Percentiles rank a stretch among this genome's conserved stretches.
phyloP scores from a whole-genome alignment of 495 filamentous ascomycete genomes.

The Penicillium pancosmium region DNA sequence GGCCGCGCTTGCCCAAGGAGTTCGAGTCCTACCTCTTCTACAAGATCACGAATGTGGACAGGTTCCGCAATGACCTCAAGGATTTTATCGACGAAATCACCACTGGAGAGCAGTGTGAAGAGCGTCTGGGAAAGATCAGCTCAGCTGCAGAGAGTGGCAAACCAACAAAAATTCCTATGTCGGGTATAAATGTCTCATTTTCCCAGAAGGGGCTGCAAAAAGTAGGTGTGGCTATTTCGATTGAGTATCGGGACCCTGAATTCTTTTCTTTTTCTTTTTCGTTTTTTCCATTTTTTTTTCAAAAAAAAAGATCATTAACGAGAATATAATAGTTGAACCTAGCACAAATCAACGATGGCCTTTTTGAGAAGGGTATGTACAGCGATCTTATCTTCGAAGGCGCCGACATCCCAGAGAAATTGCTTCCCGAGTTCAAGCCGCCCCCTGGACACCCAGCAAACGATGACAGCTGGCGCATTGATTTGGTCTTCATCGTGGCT shows the following conservation, averaged over 20 bases:
- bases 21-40: background rate
- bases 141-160: background rate
- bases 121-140: background rate
- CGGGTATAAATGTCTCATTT: constrained; percentile 6
- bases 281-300: background rate
- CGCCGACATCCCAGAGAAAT: constrained; percentile 7
- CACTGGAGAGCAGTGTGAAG: background rate
- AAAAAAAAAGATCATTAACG: background rate
- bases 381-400: constrained; percentile 16
- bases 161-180: background rate
- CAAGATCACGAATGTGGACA: background rate
- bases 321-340: background rate
- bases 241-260: background rate
- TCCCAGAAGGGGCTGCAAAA: constrained; percentile 8
- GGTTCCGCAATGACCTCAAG: background rate
- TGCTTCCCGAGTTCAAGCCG: constrained; percentile 15
- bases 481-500: constrained; percentile 20
- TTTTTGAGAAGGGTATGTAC: constrained; percentile 16
- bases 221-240: background rate
- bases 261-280: background rate
- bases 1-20: background rate
- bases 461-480: constrained; percentile 17
- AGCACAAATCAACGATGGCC: background rate
- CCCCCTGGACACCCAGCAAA: constrained; percentile 3
- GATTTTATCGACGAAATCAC: background rate